Percentiles rank a stretch among this genome's conserved stretches.
Conservation (phyloP, 768 basidiomycete genomes). For the Scleroderma citrinum region DNA sequence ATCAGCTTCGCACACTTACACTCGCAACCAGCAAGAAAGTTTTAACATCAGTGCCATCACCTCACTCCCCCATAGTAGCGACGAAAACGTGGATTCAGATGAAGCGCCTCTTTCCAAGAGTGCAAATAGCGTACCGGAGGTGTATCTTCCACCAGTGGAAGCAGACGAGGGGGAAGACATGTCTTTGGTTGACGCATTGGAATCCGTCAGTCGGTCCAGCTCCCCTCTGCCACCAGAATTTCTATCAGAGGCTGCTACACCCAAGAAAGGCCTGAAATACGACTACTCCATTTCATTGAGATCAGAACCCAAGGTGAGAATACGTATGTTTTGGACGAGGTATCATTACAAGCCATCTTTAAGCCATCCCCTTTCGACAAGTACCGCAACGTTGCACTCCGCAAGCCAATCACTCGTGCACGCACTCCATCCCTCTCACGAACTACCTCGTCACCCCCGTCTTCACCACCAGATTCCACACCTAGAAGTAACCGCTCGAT, state of each 20-base stretch:
- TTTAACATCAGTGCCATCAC: constrained; percentile 59
- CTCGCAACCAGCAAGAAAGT: constrained; percentile 36
- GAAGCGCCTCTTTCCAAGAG: constrained; percentile 37
- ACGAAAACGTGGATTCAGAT: constrained; percentile 32
- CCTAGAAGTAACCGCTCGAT: constrained; percentile 51
- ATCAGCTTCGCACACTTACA: constrained; percentile 32
- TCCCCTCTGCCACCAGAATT: constrained; percentile 40
- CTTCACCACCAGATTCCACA: constrained; percentile 60
- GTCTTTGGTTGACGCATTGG: constrained; percentile 53
- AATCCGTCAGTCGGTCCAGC: constrained; percentile 48
- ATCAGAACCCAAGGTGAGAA: constrained; percentile 53
- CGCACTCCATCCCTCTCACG: constrained; percentile 66
- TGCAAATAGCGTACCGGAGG: constrained; percentile 48
- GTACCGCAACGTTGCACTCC: constrained; percentile 56
- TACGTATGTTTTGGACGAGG: not conserved
- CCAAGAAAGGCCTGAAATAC: constrained; percentile 37
- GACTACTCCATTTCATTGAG: constrained; percentile 58
- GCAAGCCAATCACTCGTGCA: constrained; percentile 43
- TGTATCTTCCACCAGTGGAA: constrained; percentile 45
- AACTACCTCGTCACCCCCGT: constrained; percentile 51
- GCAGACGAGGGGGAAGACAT: constrained; percentile 37
- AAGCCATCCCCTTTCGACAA: constrained; percentile 60
- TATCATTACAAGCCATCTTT: not conserved
- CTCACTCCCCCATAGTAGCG: constrained; percentile 38
- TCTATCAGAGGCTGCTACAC: constrained; percentile 33